Percentiles rank a stretch among this genome's conserved stretches.
phyloP scores from a whole-genome alignment of 352 stramenopile species.

The Globisporangium solare region DNA sequence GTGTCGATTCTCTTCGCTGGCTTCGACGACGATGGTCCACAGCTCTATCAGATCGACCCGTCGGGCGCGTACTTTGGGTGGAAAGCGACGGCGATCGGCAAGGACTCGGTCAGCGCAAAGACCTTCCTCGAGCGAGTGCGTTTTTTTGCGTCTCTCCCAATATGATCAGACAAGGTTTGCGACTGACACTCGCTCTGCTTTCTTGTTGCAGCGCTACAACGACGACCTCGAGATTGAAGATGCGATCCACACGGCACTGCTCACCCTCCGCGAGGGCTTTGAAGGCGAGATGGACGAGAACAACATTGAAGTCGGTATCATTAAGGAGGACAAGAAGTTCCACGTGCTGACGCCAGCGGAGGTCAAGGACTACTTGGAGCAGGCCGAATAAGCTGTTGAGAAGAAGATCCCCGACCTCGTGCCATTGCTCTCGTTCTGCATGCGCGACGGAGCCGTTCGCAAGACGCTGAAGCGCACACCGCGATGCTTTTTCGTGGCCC shows the following conservation, averaged over 20 bases:
- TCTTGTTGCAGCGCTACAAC: slow-evolving; percentile 69
- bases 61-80: slow-evolving; percentile 98
- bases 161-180: neutral
- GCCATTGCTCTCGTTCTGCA: too few species aligned
- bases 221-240: slow-evolving; percentile 99
- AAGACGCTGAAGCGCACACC: too few species aligned
- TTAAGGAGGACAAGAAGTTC: slow-evolving; percentile 97
- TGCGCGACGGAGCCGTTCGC: too few species aligned
- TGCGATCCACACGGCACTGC: slow-evolving; percentile 97
- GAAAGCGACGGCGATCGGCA: slow-evolving; percentile 99
- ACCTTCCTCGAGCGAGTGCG: slow-evolving; percentile 98
- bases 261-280: slow-evolving; percentile 99
- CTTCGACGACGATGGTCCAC: slow-evolving; percentile 96
- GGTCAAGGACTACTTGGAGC: slow-evolving; percentile 99
- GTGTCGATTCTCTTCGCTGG: slow-evolving; percentile 98
- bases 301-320: slow-evolving; percentile 98
- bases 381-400: slow-evolving; percentile 89
- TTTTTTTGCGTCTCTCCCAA: slow-evolving; percentile 16
- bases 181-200: slow-evolving; percentile 1
- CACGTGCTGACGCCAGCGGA: slow-evolving; percentile 95
- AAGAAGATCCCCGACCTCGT: too few species aligned
- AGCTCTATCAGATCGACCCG: slow-evolving; percentile 98
- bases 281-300: slow-evolving; percentile 97
- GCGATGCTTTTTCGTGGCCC: too few species aligned
- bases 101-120: slow-evolving; percentile 98